These are phyloP conservation scores for Arbutus unedo DNA, from an alignment of 148 eudicot species.

Conservation along the genomic window DNA sequence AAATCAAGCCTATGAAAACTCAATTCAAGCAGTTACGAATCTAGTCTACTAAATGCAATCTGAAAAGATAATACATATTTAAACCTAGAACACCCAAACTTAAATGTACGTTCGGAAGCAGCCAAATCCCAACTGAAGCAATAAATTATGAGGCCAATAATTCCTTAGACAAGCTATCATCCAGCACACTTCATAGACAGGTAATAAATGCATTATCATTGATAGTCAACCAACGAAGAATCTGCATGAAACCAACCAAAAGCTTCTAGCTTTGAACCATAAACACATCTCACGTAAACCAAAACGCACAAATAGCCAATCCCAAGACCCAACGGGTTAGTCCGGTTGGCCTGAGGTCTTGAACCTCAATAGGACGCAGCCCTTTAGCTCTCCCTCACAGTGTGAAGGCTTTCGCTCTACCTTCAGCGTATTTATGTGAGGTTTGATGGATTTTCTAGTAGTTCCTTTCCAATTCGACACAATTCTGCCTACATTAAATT, in stretches of 20 bases:
- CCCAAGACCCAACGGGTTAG: neutral
- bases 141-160: neutral
- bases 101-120: neutral
- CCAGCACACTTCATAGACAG: neutral
- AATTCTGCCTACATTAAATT: neutral
- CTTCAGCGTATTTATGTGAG: neutral
- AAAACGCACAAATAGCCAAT: neutral
- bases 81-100: neutral
- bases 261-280: neutral
- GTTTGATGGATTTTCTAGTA: neutral
- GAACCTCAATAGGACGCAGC: neutral
- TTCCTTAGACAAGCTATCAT: neutral
- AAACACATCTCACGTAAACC: neutral
- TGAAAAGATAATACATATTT: neutral
- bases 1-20: neutral
- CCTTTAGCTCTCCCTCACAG: neutral
- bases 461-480: neutral
- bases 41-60: neutral
- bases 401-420: neutral
- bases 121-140: neutral
- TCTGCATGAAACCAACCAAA: constrained; percentile 7
- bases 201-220: neutral
- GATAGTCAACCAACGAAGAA: neutral
- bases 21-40: neutral
- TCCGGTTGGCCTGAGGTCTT: neutral